Evolutionary conservation across 768 basidiomycete species (phyloP), one percentile per base, ranked within the genome.

Genomic region (Xerocomellus chrysenteron): DNA sequence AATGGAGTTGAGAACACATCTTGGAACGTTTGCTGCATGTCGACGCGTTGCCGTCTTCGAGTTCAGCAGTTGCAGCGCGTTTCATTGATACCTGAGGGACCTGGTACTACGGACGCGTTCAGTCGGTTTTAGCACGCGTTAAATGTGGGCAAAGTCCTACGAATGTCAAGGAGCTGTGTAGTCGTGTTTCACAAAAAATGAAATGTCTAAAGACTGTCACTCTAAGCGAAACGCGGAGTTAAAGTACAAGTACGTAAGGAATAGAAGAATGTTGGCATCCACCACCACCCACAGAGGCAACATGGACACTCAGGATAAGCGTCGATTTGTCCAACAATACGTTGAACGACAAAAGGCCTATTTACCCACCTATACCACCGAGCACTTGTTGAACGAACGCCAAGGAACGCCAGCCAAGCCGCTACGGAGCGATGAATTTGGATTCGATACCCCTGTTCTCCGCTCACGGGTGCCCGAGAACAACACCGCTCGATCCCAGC

Each of bases 361-460:
- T 60, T 57, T 75, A 3, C 77, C 75, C 53, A 60, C 64, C 0
- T 80, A 86, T 60, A 77, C 75, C 5, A 59, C 65, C 4, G 77
- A 83, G 60, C 80, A 75, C 14, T 69, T 56, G 26, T 24, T 55
- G 45, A 52, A 58, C 52, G 50, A 61, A 36, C 28, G 44, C 52
- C 35, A 8, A 41, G 45, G 35, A 19, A 63, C 65, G 5, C 68
- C 64, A 8, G 17, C 56, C 39, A 57, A 54, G 42, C 24, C 21
- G 4, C 50, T 40, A 40, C 53, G 36, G 35, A 55, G 49, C 13
- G 57, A 62, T 12, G 69, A 62, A 17, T 70, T 73, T 58, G 78
- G 76, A 5, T 81, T 85, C 59, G 78, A 73, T 39, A 86, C 83
- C 11, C 85, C 85, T 17, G 68, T 85, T 33, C 73, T 86, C 37